Percentiles rank a stretch among this genome's conserved stretches.
Evolutionary conservation across 345 rosid species (phyloP).

Genomic region (Eucalyptus marginata): DNA sequence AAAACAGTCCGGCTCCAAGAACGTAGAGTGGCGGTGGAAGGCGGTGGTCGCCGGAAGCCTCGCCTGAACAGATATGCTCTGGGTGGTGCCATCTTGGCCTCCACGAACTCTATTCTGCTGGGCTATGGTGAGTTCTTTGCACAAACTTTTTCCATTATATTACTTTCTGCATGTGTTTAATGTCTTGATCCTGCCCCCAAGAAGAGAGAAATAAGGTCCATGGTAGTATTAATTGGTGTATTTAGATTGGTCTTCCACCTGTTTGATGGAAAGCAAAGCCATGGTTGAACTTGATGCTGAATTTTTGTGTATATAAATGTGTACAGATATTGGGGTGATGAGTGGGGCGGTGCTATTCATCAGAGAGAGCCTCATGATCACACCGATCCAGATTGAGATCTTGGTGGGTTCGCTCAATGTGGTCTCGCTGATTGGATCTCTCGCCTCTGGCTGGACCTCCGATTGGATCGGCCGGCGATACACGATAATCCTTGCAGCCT

Average conservation of each 20-base stretch:
- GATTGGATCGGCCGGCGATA: background rate
- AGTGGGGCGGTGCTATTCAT: background rate
- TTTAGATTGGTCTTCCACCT: background rate
- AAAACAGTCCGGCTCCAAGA: background rate
- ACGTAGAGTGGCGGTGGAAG: background rate
- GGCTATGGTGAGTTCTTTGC: conserved; percentile 35
- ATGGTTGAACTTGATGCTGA: background rate
- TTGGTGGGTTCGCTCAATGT: background rate
- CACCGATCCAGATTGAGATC: background rate
- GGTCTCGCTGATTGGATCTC: background rate
- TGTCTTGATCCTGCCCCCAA: background rate
- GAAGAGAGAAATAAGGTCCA: background rate
- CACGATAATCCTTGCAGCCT: background rate
- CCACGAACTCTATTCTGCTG: conserved; percentile 47
- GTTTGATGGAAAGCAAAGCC: background rate
- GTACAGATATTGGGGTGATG: background rate
- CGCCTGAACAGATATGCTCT: conserved; percentile 35
- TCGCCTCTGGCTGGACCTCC: background rate
- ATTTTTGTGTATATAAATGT: background rate
- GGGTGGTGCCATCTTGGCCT: conserved; percentile 46
- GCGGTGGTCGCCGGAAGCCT: background rate
- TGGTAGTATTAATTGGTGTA: background rate
- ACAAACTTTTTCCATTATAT: background rate
- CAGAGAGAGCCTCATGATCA: background rate
- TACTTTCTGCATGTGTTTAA: background rate